Conservation (phyloP, 371 early-diverging fungal species). For the Sporodiniella umbellata region DNA sequence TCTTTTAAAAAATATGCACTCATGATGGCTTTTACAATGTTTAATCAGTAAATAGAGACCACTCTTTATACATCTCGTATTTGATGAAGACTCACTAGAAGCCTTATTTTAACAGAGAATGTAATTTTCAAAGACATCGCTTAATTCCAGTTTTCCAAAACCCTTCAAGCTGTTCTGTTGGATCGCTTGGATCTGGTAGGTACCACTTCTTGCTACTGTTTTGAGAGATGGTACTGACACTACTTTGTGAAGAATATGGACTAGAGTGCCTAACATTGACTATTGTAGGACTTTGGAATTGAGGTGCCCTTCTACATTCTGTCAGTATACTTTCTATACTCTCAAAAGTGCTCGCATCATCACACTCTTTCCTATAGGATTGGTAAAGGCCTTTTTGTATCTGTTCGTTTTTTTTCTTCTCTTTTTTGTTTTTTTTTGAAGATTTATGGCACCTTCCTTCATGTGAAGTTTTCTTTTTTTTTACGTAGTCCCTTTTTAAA, state of each 20-base stretch:
- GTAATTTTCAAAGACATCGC: not conserved
- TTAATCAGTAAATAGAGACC: too few species aligned
- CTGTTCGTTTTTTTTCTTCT: not conserved
- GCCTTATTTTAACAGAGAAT: too few species aligned
- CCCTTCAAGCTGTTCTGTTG: not conserved
- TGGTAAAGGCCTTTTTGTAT: not conserved
- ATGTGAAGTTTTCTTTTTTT: too few species aligned
- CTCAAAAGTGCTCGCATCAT: conserved; percentile 7
- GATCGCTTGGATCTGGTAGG: not conserved
- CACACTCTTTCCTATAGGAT: not conserved
- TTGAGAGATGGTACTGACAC: not conserved
- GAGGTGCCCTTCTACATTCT: not conserved
- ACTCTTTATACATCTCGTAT: too few species aligned
- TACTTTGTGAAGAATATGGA: not conserved
- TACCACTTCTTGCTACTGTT: not conserved
- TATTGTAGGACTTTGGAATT: not conserved
- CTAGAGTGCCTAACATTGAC: not conserved
- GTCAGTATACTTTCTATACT: not conserved
- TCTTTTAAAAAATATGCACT: too few species aligned
- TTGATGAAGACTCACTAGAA: too few species aligned
- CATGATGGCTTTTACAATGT: too few species aligned
- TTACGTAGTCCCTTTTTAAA: not conserved
- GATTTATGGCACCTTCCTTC: not conserved
- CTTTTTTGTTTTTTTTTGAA: not conserved
- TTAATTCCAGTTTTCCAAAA: not conserved